A percentile compares a stretch with the other conserved stretches of the same genome.
Evolutionary conservation across 805 yeast species (phyloP).

Genomic region (Ogataea kodamae): DNA sequence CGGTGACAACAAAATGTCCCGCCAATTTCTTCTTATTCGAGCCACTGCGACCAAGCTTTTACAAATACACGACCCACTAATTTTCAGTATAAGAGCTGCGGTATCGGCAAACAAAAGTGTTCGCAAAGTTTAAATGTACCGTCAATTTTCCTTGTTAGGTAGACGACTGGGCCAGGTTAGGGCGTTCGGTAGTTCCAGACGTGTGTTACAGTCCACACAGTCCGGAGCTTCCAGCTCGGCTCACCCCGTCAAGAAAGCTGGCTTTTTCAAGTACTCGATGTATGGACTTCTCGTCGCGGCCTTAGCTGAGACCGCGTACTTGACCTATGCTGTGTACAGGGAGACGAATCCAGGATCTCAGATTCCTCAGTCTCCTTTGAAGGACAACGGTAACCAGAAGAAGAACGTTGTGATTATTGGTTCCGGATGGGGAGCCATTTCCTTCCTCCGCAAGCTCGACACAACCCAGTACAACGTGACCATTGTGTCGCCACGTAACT

Average conservation of each 20-base stretch:
- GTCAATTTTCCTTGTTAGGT: slow-evolving; percentile 5
- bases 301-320: slow-evolving; percentile 50
- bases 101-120: slow-evolving; percentile 7
- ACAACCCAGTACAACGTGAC: slow-evolving; percentile 83
- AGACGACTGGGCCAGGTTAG: slow-evolving; percentile 5
- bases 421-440: slow-evolving; percentile 92
- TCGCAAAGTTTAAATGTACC: slow-evolving; percentile 2
- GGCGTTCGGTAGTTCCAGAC: slow-evolving; percentile 3
- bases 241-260: slow-evolving; percentile 16
- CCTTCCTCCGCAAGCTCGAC: slow-evolving; percentile 78
- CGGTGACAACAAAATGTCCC: slow-evolving; percentile 2
- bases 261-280: slow-evolving; percentile 41
- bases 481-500: slow-evolving; percentile 88
- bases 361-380: slow-evolving; percentile 47
- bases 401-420: slow-evolving; percentile 74
- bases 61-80: slow-evolving; percentile 6
- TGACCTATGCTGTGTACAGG: slow-evolving; percentile 57
- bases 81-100: slow-evolving; percentile 7
- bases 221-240: slow-evolving; percentile 9
- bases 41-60: not conserved
- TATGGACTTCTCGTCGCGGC: slow-evolving; percentile 46
- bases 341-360: slow-evolving; percentile 63
- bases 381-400: slow-evolving; percentile 52
- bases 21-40: not conserved
- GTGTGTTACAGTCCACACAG: slow-evolving; percentile 3